Conservation (phyloP, 2,329 filamentous ascomycete species). For the Colletotrichum sp. region DNA sequence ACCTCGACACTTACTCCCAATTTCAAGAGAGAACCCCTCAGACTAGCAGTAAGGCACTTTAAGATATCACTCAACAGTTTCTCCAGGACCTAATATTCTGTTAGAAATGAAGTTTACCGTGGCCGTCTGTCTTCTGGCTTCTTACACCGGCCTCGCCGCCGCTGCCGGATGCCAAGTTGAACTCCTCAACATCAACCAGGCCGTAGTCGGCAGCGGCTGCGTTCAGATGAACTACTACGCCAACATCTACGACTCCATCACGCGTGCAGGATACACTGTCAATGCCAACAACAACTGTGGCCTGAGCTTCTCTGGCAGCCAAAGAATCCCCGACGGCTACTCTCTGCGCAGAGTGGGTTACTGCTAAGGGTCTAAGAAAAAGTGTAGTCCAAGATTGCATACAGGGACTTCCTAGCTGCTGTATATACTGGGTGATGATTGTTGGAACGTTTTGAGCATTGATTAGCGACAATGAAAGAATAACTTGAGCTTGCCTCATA, state of each 20-base stretch:
- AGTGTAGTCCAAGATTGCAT: not conserved
- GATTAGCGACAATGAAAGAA: not conserved
- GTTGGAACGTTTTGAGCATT: not conserved
- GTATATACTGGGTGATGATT: not conserved
- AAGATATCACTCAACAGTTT: fast-evolving
- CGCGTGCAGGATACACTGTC: not conserved
- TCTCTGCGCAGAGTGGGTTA: not conserved
- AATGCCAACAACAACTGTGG: not conserved
- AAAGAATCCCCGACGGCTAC: not conserved
- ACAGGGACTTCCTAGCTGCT: not conserved
- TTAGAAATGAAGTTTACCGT: not conserved
- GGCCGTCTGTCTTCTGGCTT: not conserved
- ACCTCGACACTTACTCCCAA: not conserved
- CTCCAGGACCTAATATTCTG: not conserved
- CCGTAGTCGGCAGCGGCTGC: not conserved
- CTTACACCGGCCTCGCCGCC: not conserved
- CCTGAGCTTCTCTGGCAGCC: not conserved
- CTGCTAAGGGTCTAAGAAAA: not conserved
- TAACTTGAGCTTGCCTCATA: not conserved
- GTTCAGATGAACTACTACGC: not conserved
- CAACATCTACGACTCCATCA: not conserved
- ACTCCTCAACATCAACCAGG: not conserved
- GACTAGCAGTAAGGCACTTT: not conserved
- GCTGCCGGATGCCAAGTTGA: not conserved
- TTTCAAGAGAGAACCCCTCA: fast-evolving